Evolutionary conservation across 164 flowering plant genomes (phyloP), one percentile per base, ranked within the genome.

Genomic region (Chloranthus sessilifolius): DNA sequence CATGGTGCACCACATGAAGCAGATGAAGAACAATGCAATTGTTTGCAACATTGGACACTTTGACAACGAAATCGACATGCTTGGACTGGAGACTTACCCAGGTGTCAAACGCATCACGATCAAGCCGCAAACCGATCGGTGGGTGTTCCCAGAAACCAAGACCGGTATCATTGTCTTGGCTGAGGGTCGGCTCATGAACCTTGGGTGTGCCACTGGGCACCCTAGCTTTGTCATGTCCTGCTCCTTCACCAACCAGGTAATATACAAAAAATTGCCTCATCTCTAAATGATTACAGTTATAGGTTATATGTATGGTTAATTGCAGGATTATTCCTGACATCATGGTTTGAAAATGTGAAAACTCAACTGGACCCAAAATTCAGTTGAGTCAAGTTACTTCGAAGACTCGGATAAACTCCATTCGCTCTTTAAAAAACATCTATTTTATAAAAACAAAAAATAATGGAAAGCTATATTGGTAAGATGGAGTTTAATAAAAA

Each of bases 11-110:
- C 58, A 65, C 61, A 65, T 65, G 70, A 61, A 24, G 64, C 38
- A 65, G 74, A 69, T 69, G 74, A 69, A 69, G 64, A 69, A 69
- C 61, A 65, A 69, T 46, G 74, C 70, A 10, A 61, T 69, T 26
- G 74, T 69, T n/a, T 65, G 74, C 66, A 69, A 69, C 67, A 69
- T 65, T 30, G 67, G 70, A 1, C 74, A 69, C 39, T 65, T 69
- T 15, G 74, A 69, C 42, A 61, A 62, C 14, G 66, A 62, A 50
- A 55, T 62, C 22, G 66, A 62, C 45, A 23, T 62, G 54, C 50
- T 2, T 0, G 66, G 60, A 11, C 27, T 62, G 19, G 60, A 62
- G 51, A 35, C 35, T 0, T 62, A 25, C 66, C 66, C 66, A 2
- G 66, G 60, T 21, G 44, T 62, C 15, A 62, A 62, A 60, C 43